Conservation (phyloP, 345 rosid species). For the Corchorus olitorius region DNA sequence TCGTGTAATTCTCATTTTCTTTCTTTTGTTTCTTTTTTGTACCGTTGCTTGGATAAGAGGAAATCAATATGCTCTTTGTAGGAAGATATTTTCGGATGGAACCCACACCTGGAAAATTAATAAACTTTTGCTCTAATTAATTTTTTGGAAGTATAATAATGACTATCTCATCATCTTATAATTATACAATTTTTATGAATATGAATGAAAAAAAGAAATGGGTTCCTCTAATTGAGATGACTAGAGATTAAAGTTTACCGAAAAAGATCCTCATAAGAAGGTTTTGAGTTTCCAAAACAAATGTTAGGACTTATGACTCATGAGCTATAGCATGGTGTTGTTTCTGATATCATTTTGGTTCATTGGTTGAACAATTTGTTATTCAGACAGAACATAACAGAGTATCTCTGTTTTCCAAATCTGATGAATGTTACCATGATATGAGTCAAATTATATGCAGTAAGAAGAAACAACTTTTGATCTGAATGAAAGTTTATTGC, state of each 20-base stretch:
- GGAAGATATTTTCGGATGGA: not conserved
- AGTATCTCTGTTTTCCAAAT: too few relatives aligned
- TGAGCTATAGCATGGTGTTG: not conserved
- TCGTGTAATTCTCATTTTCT: not conserved
- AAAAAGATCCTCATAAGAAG: too few relatives aligned
- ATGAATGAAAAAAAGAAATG: too few relatives aligned
- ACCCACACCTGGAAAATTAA: not conserved
- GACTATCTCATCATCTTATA: too few relatives aligned
- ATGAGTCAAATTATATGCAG: not conserved
- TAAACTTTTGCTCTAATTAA: too few relatives aligned
- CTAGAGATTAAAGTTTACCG: too few relatives aligned
- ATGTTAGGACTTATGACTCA: not conserved
- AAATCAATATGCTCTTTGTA: too few relatives aligned
- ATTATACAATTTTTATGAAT: too few relatives aligned
- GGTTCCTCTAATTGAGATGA: too few relatives aligned
- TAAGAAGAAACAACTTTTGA: constrained; percentile 7
- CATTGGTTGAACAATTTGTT: not conserved
- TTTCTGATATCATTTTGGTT: not conserved
- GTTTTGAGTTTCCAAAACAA: not conserved
- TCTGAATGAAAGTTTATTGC: constrained; percentile 28
- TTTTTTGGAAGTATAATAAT: too few relatives aligned
- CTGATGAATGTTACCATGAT: not conserved
- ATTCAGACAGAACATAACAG: not conserved
- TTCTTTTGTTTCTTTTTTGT: not conserved
- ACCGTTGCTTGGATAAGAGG: not conserved